A percentile compares a stretch with the other conserved stretches of the same genome.
Conservation (phyloP, 1,284 basidiomycete species). For the Coniferiporia weirii region DNA sequence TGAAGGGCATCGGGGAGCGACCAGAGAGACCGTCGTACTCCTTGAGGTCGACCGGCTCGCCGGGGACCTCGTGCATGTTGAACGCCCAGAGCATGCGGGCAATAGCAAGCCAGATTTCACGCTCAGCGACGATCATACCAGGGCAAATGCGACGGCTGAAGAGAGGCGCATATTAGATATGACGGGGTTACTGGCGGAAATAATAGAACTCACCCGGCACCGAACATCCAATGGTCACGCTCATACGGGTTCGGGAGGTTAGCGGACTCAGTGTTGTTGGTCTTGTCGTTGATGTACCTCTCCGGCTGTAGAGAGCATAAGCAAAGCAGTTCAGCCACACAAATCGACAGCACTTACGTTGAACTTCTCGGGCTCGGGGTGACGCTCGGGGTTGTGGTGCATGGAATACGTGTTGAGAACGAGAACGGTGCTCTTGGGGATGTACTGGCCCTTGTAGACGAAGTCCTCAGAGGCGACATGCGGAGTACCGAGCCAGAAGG, state of each 20-base stretch:
- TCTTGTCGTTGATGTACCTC: conserved; percentile 29
- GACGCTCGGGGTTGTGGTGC: conserved; percentile 34
- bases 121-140: conserved; percentile 19
- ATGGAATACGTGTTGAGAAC: conserved; percentile 36
- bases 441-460: conserved; percentile 21
- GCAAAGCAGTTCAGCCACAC: background rate
- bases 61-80: conserved; percentile 24
- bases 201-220: conserved; percentile 29
- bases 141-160: conserved; percentile 25
- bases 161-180: conserved; percentile 11
- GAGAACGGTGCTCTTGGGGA: conserved; percentile 29
- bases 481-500: conserved; percentile 33
- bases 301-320: conserved; percentile 29
- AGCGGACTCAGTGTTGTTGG: conserved; percentile 30
- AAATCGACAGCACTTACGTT: conserved; percentile 9
- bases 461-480: conserved; percentile 22
- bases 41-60: conserved; percentile 31
- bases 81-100: conserved; percentile 14
- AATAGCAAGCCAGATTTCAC: conserved; percentile 11
- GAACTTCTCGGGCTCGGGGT: conserved; percentile 31
- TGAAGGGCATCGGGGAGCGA: conserved; percentile 29
- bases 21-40: conserved; percentile 35
- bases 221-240: conserved; percentile 42
- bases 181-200: background rate
- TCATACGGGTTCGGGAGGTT: conserved; percentile 35